Base-by-base conservation (phyloP, 805 yeast genomes). In the Myxozyma geophila region DNA sequence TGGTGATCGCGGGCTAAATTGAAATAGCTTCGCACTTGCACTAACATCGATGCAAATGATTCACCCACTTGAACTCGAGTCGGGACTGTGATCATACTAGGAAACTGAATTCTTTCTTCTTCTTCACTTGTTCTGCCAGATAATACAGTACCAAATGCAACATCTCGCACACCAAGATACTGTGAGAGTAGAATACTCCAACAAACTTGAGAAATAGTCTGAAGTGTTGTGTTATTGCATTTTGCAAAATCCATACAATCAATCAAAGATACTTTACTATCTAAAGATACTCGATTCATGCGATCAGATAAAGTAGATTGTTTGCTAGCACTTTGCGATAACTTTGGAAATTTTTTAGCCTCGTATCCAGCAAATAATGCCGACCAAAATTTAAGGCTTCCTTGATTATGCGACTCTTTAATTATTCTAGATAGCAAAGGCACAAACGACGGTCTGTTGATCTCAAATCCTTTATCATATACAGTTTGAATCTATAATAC, bases 91-190 rank as follows among this genome's bases (percentile, higher is more conserved):
- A 48, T 61, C 72, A 70, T 70, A 19, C 66, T 52, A 9, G 71
- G 72, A 54, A 63, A 69, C 40, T 66, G 60, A 35, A 55, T 55
- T 10, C 58, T 37, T 46, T 59, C 63, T 15, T 69, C 70, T 7
- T 58, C 61, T 33, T 60, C 67, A 8, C 64, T 57, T 8, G 28
- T 39, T 33, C 73, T 61, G 12, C 70, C 71, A 15, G 71, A 59
- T 8, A 64, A 28, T 13, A 68, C 70, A 10, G 70, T 61, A n/a
- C 70, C 70, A 39, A 70, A 69, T 8, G 60, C 60, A 10, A 66
- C 66, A 21, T 67, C 68, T 1, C 13, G n/a, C 13, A 21, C 21
- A 9, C 60, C 62, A 23, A 59, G 47, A 33, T 60, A 67, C 12
- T 19, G 28, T 12, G 70, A 68, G 13, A 63, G 60, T 40, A 66